Conservation (phyloP, 805 yeast species). For the Ogataea philodendri region DNA sequence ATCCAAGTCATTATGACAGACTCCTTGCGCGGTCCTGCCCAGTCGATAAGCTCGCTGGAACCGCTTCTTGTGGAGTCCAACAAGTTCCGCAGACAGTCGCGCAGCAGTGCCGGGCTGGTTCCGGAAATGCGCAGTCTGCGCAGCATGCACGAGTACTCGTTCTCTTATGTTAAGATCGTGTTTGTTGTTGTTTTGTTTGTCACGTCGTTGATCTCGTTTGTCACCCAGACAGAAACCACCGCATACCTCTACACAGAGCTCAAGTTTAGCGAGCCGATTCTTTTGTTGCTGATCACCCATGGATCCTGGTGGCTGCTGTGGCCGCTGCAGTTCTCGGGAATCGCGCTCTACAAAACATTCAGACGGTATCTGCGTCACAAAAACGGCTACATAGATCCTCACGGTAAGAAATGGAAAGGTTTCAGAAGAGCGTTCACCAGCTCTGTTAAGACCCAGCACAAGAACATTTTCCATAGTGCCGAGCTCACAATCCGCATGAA, state of each 20-base stretch:
- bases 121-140: slow-evolving; percentile 2
- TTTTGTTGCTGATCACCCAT: slow-evolving; percentile 67
- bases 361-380: slow-evolving; percentile 26
- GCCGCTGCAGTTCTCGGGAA: slow-evolving; percentile 59
- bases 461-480: slow-evolving; percentile 39
- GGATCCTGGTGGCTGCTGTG: slow-evolving; percentile 73
- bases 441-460: slow-evolving; percentile 43
- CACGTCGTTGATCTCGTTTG: slow-evolving; percentile 58
- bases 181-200: slow-evolving; percentile 48
- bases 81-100: slow-evolving; percentile 3
- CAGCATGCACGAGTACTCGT: slow-evolving; percentile 16
- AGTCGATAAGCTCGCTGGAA: slow-evolving; percentile 3
- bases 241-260: slow-evolving; percentile 57
- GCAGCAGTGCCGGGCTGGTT: slow-evolving; percentile 8
- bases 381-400: slow-evolving; percentile 20
- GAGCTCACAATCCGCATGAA: slow-evolving; percentile 33
- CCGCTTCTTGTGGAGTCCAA: slow-evolving; percentile 8
- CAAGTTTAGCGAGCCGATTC: slow-evolving; percentile 66
- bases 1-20: slow-evolving; percentile 1
- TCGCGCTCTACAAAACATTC: slow-evolving; percentile 47
- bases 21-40: slow-evolving; percentile 4
- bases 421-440: slow-evolving; percentile 32
- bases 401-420: slow-evolving; percentile 34
- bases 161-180: slow-evolving; percentile 38
- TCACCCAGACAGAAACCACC: slow-evolving; percentile 77